Evolutionary conservation across 768 basidiomycete species (phyloP), one percentile per base, ranked within the genome.

Genomic region (Kwoniella heveanensis): DNA sequence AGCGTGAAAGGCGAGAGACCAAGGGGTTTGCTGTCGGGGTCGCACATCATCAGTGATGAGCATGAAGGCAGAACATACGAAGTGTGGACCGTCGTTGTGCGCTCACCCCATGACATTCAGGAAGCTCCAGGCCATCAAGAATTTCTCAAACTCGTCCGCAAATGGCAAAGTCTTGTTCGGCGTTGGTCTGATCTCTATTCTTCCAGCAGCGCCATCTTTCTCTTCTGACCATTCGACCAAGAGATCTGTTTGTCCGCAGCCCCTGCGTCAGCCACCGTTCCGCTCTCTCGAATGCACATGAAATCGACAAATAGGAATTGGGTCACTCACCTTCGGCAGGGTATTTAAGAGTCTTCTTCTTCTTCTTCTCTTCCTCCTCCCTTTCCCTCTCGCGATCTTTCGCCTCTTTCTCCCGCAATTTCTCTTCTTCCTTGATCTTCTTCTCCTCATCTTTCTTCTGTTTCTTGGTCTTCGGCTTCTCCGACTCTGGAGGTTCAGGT

Each of bases 41-140:
- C 44, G 9, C 24, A 47, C 36, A n/a, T 32, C 6, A 22, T 59
- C 37, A 60, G 36, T 29, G 13, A 63, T 32, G 1, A 37, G 30
- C 27, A 27, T 25, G 13, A 22, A 49, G 15, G 4, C 52, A 30
- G 12, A 25, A 26, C 26, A 7, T 30, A 60, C 32, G 13, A 13
- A 36, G 32, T 13, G 32, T 7, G 32, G 32, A 13, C 17, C 39
- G n/a, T 17, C 22, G 39, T 54, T 4, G 39, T 25, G 50, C n/a
- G 68, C 79, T 65, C 77, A 96, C 96, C 93, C 92, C 80, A 94
- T 94, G 56, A 92, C 88, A 57, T 91, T 88, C 59, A 98, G 80
- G 79, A 95, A 95, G 80, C 91, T 93, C 94, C 94, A 99, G 9
- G 87, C 83, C 88, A 91, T 88, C 29, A 98, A 80, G 79, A 97